Evolutionary conservation across 495 filamentous ascomycete genomes (phyloP).

Genomic region (Penicilliopsis zonata): DNA sequence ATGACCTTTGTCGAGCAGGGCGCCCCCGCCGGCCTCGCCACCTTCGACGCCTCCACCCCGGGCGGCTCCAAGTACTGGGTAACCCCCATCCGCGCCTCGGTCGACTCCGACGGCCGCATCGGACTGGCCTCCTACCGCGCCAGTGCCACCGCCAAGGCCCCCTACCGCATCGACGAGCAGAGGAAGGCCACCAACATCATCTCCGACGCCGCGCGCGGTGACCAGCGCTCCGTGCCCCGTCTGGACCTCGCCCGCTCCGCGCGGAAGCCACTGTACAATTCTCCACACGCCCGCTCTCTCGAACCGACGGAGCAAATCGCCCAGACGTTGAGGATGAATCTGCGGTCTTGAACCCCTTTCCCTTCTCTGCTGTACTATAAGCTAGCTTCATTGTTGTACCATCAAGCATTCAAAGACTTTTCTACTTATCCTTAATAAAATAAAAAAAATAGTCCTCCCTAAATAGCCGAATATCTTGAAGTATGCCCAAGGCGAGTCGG

Average conservation of each 20-base stretch:
- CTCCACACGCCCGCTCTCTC: too few relatives aligned
- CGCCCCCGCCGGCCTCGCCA: slow-evolving; percentile 24
- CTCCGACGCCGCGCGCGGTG: slow-evolving; percentile 13
- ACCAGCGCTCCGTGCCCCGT: slow-evolving; percentile 17
- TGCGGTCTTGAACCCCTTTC: too few relatives aligned
- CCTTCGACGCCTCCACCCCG: slow-evolving; percentile 43
- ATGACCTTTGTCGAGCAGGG: slow-evolving; percentile 23
- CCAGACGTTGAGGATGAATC: too few relatives aligned
- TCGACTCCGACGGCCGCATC: slow-evolving; percentile 51
- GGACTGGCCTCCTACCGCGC: slow-evolving; percentile 35
- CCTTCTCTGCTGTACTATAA: too few relatives aligned
- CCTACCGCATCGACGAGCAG: slow-evolving; percentile 35
- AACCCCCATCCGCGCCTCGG: slow-evolving; percentile 37
- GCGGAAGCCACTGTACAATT: too few relatives aligned
- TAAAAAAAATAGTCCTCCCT: too few relatives aligned
- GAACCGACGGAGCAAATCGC: too few relatives aligned
- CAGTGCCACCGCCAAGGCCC: slow-evolving; percentile 28
- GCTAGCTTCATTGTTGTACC: too few relatives aligned
- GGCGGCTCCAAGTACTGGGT: slow-evolving; percentile 61
- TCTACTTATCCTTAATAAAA: too few relatives aligned
- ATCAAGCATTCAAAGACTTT: too few relatives aligned
- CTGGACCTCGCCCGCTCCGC: slow-evolving; percentile 15
- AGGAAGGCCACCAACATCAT: slow-evolving; percentile 16
- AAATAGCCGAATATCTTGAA: too few relatives aligned
- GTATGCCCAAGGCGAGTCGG: too few relatives aligned